phyloP scores from a whole-genome alignment of 1,284 basidiomycete species.

The Boletus subluridellus region DNA sequence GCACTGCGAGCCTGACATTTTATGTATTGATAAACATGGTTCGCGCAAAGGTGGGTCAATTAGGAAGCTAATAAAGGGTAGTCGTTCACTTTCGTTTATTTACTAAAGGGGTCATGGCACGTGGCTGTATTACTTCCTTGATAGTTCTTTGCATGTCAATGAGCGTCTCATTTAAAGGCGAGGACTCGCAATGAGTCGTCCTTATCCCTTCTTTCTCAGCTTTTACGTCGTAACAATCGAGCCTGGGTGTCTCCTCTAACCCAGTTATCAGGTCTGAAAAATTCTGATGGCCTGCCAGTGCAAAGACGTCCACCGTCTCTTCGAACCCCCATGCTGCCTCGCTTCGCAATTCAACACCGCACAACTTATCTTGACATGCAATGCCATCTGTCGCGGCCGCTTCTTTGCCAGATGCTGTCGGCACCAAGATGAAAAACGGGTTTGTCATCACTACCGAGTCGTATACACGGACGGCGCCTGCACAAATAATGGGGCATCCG shows the following conservation, averaged over 20 bases:
- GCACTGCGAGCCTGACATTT: too few species aligned
- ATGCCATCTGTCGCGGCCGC: neutral
- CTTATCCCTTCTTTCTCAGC: neutral
- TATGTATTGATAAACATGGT: too few species aligned
- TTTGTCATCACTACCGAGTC: constrained; percentile 8
- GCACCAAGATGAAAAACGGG: neutral
- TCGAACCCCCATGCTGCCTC: neutral
- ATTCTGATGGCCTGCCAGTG: neutral
- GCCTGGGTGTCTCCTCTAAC: neutral
- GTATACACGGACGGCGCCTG: constrained; percentile 18
- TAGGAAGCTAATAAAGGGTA: too few species aligned
- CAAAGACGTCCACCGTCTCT: neutral
- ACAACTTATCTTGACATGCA: neutral
- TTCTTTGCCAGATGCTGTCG: constrained; percentile 5
- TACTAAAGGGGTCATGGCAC: neutral
- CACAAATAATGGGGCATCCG: neutral
- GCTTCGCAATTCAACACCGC: neutral
- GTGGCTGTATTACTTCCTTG: neutral
- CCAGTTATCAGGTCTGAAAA: neutral
- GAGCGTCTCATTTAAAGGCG: neutral
- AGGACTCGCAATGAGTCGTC: neutral
- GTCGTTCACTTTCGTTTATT: too few species aligned
- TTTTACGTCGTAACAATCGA: neutral
- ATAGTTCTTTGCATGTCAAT: neutral
- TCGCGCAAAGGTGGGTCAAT: too few species aligned